phyloP scores from a whole-genome alignment of 257 asterid species.

The Lithospermum erythrorhizon region DNA sequence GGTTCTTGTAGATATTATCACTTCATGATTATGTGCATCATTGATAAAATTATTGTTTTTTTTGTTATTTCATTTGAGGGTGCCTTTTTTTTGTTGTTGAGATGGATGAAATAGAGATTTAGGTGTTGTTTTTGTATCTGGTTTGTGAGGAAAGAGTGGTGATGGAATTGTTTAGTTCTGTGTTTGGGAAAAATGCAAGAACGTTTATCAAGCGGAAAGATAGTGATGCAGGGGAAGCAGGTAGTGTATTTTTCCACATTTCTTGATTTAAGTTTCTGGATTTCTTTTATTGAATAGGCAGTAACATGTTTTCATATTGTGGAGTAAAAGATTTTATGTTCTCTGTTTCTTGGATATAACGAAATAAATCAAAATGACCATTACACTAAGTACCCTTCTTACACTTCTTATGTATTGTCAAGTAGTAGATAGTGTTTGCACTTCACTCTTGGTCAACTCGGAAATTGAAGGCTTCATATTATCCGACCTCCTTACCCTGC shows the following conservation, averaged over 20 bases:
- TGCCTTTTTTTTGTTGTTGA: not conserved
- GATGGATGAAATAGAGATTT: not conserved
- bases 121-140: conserved; percentile 16
- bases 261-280: not conserved
- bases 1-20: not conserved
- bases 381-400: too few relatives aligned
- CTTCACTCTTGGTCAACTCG: too few relatives aligned
- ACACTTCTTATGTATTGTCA: too few relatives aligned
- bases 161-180: conserved; percentile 49
- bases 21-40: not conserved
- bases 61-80: not conserved
- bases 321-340: too few relatives aligned
- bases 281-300: too few relatives aligned
- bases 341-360: too few relatives aligned
- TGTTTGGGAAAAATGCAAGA: conserved; percentile 36
- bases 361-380: too few relatives aligned
- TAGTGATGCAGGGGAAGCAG: conserved; percentile 89
- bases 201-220: conserved; percentile 69
- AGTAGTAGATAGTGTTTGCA: too few relatives aligned
- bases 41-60: not conserved
- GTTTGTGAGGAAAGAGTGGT: conserved; percentile 7
- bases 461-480: too few relatives aligned
- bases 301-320: too few relatives aligned
- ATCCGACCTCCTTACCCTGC: too few relatives aligned
- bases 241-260: conserved; percentile 12